Evolutionary conservation across 768 basidiomycete species (phyloP).

Genomic region (Agaricus bisporus): DNA sequence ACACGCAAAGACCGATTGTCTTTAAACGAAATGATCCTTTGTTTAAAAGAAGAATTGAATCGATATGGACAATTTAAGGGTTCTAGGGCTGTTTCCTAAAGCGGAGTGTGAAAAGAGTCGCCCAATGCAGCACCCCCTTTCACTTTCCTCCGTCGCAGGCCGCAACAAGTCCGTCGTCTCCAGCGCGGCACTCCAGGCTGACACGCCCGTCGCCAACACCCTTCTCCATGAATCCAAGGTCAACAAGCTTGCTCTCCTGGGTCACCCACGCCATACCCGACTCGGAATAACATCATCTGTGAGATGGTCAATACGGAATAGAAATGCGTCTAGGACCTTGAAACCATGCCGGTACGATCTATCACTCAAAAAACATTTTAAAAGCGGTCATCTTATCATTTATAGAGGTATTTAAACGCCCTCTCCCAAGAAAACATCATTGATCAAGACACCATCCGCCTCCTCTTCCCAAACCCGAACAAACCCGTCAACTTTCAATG

Average conservation of each 20-base stretch:
- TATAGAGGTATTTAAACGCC: conserved; percentile 85
- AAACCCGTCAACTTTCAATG: conserved; percentile 95
- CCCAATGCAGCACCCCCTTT: neutral
- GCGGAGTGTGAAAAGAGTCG: conserved; percentile 9
- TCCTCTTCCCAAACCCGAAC: conserved; percentile 92
- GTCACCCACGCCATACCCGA: conserved; percentile 54
- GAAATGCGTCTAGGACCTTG: conserved; percentile 94
- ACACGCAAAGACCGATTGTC: conserved; percentile 67
- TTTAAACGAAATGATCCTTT: conserved; percentile 73
- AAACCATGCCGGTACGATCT: conserved; percentile 83
- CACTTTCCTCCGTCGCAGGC: conserved; percentile 39
- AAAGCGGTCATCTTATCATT: conserved; percentile 14
- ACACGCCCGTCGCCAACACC: conserved; percentile 71
- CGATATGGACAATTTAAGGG: no score
- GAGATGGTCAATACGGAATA: conserved; percentile 95
- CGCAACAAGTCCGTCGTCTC: conserved; percentile 79
- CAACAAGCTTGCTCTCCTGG: conserved; percentile 77
- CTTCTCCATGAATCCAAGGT: no score
- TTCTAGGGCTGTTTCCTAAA: conserved; percentile 7
- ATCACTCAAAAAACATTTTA: conserved; percentile 9
- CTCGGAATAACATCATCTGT: conserved; percentile 70
- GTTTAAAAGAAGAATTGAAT: conserved; percentile 79
- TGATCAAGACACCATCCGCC: conserved; percentile 92
- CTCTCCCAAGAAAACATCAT: conserved; percentile 79
- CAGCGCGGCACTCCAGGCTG: conserved; percentile 58